phyloP scores from a whole-genome alignment of 73 alveolate genomes.

The Symbiodinium natans region DNA sequence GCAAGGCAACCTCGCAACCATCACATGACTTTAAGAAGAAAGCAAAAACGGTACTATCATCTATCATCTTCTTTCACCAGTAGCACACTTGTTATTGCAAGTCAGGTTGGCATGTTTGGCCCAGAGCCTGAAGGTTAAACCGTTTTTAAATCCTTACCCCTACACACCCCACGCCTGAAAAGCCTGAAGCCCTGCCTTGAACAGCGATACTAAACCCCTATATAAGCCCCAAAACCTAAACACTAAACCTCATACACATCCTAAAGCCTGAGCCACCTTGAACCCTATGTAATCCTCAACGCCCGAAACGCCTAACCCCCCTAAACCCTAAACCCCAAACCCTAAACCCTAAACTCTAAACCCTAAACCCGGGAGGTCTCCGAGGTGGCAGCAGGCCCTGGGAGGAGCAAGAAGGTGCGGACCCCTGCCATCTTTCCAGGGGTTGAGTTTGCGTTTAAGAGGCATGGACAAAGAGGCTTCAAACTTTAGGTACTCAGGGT shows the following conservation, averaged over 20 bases:
- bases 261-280: no score
- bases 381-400: conserved; percentile 90
- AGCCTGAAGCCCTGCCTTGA: background rate
- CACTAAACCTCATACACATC: no score
- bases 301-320: background rate
- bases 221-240: no score
- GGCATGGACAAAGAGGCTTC: background rate
- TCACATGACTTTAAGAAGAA: no score
- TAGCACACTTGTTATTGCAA: no score
- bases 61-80: no score
- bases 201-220: background rate
- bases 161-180: no score
- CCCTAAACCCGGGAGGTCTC: conserved; percentile 18
- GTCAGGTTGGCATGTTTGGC: no score
- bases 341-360: background rate
- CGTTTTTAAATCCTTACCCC: background rate
- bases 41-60: no score
- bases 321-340: background rate
- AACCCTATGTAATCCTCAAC: no score
- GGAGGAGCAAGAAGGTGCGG: conserved; percentile 67
- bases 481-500: background rate
- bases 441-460: background rate
- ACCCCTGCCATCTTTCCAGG: background rate
- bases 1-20: no score
- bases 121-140: background rate